Base-by-base conservation (phyloP, 331 rosid genomes). In the Rosa hybrid region DNA sequence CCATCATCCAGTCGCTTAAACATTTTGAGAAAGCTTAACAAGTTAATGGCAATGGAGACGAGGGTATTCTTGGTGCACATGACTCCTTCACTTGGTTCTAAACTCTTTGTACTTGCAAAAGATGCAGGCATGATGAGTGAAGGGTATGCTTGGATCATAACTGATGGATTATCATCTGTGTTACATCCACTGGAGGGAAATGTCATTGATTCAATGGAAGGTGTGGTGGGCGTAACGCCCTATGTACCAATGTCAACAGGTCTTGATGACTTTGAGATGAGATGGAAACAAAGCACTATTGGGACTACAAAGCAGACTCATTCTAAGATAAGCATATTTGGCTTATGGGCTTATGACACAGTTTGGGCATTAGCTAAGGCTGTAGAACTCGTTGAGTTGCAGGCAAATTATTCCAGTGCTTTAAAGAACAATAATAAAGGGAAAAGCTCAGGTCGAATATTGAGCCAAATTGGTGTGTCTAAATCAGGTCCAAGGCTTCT, bases 281-380 rank as follows among this genome's bases (percentile, higher is more conserved):
- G 74, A 20, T 69, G 70, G 70, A 64, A 64, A 14, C 18, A 10
- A 30, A 57, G 27, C 25, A 57, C 63, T 20, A 57, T 18, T 7
- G 62, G 62, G 62, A 54, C 23, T 18, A 54, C 62, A 56, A 60
- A 23, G 38, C 8, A 60, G 65, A 59, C 38, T 60, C 67, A 10
- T 60, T 23, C 39, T 60, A 23, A 23, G 67, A 60, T 23, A 1
- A 60, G 67, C 0, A 23, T 69, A 16, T 69, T 69, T 54, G 89
- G 83, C 74, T 77, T 83, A 27, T 78, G 87, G 84, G 88, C 88
- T 8, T 87, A 87, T 71, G 90, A 87, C 64, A 78, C 90, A 8
- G 34, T 82, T 30, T 81, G 82, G 80, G 88, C 87, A 6, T 51
- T 85, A 39, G 87, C 87, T 12, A 78, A 49, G 59, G 87, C 87